These are phyloP conservation scores for Entophlyctis helioformis DNA, from an alignment of 192 early-diverging fungal species.

Conservation along the genomic window DNA sequence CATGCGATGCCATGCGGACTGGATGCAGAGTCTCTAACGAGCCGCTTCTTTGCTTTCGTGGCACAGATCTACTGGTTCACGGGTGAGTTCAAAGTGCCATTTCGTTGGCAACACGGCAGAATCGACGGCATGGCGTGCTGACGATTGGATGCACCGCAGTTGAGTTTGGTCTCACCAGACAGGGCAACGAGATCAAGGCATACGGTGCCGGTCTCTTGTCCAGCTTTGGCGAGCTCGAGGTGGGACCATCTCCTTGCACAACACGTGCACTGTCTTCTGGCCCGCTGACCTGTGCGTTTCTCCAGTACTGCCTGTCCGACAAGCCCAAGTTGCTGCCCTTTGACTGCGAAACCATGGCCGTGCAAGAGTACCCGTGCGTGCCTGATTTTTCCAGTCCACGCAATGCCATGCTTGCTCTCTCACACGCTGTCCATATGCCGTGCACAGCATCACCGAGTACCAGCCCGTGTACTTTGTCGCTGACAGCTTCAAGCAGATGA, in stretches of 20 bases:
- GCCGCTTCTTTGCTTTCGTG: not conserved
- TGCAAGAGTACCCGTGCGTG: constrained; percentile 27
- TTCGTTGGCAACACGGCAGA: too few species aligned
- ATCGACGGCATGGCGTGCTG: too few species aligned
- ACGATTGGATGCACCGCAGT: constrained; percentile 88
- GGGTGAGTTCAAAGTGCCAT: too few species aligned
- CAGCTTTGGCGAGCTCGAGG: constrained; percentile 89
- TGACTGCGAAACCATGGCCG: constrained; percentile 57
- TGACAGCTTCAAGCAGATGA: constrained; percentile 85
- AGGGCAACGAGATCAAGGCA: constrained; percentile 61
- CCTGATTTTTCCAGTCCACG: not conserved
- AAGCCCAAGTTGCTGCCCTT: constrained; percentile 72
- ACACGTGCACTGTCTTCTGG: not conserved
- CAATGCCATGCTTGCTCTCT: not conserved
- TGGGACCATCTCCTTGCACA: not conserved
- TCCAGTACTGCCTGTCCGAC: constrained; percentile 59
- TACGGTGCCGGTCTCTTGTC: constrained; percentile 88
- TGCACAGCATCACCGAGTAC: constrained; percentile 66
- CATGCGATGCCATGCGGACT: too few species aligned
- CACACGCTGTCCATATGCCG: not conserved
- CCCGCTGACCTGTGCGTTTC: too few species aligned
- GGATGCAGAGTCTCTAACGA: not conserved
- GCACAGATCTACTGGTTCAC: constrained; percentile 68
- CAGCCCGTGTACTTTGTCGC: constrained; percentile 94
- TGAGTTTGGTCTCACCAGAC: constrained; percentile 82